Conservation (phyloP, 768 basidiomycete genomes). For the Cytidiella melzeri region DNA sequence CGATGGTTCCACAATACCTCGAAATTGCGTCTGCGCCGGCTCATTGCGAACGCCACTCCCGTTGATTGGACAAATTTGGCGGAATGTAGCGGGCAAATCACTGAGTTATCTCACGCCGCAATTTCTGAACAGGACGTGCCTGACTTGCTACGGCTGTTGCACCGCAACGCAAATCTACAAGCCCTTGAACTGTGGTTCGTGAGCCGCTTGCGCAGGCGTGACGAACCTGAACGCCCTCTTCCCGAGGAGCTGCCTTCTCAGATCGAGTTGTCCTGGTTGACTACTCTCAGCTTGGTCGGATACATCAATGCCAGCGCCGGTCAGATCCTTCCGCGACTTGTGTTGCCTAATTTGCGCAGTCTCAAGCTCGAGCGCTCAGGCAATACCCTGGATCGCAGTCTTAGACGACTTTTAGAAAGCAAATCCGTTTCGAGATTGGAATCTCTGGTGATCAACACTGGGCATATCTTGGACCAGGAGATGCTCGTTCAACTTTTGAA, state of each 20-base stretch:
- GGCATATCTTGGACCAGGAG: slow-evolving; percentile 24
- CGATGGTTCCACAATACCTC: slow-evolving; percentile 7
- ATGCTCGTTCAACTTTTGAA: slow-evolving; percentile 29
- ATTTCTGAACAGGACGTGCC: neutral
- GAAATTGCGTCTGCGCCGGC: slow-evolving; percentile 17
- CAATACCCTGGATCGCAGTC: neutral
- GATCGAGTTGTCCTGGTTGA: neutral
- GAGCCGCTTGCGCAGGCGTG: neutral
- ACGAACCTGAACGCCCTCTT: too few species aligned
- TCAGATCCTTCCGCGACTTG: neutral
- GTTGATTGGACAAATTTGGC: slow-evolving; percentile 8
- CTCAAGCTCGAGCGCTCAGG: neutral
- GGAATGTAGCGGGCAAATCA: neutral
- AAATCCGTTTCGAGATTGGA: slow-evolving; percentile 23
- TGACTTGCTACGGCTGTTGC: neutral
- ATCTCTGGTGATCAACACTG: slow-evolving; percentile 33
- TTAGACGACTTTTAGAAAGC: slow-evolving; percentile 18
- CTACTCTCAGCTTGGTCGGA: neutral
- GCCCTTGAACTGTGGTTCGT: neutral
- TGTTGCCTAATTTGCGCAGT: neutral
- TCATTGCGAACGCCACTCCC: slow-evolving; percentile 10
- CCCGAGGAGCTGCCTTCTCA: neutral
- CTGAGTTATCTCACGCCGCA: neutral
- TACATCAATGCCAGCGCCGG: too few species aligned
- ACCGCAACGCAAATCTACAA: neutral